These are phyloP conservation scores for Calycina marina DNA, from an alignment of 2,329 filamentous ascomycete genomes.

Conservation along the genomic window DNA sequence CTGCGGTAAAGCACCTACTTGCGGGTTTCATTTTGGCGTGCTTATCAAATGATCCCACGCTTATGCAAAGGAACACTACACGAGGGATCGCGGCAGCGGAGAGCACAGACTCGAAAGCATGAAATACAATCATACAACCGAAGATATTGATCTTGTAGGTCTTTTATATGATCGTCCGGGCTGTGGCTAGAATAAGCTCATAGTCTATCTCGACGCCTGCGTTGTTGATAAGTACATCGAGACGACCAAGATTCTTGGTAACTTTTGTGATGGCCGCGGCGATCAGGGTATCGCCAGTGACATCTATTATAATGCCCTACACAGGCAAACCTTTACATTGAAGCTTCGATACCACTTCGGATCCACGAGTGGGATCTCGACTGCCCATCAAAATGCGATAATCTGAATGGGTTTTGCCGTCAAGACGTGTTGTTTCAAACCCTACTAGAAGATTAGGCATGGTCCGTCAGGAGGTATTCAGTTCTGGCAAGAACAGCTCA, in stretches of 20 bases:
- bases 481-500: constrained; percentile 27
- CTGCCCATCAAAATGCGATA: constrained; percentile 9
- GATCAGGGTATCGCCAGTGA: constrained; percentile 7
- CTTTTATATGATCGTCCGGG: no score
- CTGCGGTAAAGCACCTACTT: constrained; percentile 2
- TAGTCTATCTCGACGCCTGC: constrained; percentile 11
- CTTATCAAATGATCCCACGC: no score
- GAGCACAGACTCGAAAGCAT: no score
- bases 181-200: neutral
- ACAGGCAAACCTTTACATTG: constrained; percentile 7
- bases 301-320: constrained; percentile 10
- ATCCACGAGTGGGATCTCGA: constrained; percentile 4
- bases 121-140: no score
- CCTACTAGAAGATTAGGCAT: no score
- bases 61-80: no score
- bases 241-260: constrained; percentile 12
- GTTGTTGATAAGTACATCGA: constrained; percentile 18
- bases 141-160: no score
- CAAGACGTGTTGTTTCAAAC: constrained; percentile 16
- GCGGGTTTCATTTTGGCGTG: neutral
- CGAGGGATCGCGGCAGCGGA: no score
- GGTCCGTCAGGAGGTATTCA: no score
- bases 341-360: constrained; percentile 4
- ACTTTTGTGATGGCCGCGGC: constrained; percentile 9
- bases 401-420: constrained; percentile 1